Evolutionary conservation across 2,329 filamentous ascomycete genomes (phyloP).

Genomic region (Lachnellula arida): DNA sequence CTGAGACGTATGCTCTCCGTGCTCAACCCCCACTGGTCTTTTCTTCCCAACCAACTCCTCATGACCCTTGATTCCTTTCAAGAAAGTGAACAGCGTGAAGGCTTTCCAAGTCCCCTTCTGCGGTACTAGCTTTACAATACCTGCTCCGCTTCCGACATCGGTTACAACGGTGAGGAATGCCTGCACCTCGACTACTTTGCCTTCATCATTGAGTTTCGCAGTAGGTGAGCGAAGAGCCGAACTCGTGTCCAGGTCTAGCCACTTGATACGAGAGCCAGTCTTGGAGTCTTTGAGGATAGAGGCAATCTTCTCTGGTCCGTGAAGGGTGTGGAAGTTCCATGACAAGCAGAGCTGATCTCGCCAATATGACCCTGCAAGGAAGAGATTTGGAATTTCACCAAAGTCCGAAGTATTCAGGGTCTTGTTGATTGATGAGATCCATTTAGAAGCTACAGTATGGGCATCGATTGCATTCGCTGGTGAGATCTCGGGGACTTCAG

Average conservation of each 20-base stretch:
- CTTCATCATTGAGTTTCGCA: conserved; percentile 38
- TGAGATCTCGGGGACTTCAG: conserved; percentile 15
- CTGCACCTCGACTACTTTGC: conserved; percentile 44
- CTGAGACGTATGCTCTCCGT: conserved; percentile 46
- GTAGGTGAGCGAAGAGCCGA: conserved; percentile 21
- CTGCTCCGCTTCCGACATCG: conserved; percentile 49
- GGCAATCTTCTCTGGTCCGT: conserved; percentile 37
- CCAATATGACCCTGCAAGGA: conserved; percentile 49
- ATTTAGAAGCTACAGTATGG: conserved; percentile 8
- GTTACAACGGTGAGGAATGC: conserved; percentile 54
- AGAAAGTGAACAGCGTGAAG: conserved; percentile 57
- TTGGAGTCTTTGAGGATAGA: conserved; percentile 25
- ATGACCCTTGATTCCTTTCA: conserved; percentile 49
- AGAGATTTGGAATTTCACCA: conserved; percentile 34
- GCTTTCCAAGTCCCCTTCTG: conserved; percentile 50
- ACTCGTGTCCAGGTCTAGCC: conserved; percentile 34
- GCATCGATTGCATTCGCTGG: conserved; percentile 8
- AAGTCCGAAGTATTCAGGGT: conserved; percentile 36
- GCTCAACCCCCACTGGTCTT: conserved; percentile 51
- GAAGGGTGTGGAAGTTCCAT: conserved; percentile 51
- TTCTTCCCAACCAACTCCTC: conserved; percentile 45
- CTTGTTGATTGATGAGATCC: conserved; percentile 33
- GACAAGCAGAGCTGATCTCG: conserved; percentile 53
- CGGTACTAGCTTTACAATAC: conserved; percentile 48
- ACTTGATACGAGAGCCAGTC: conserved; percentile 29